These are phyloP conservation scores for Penicillium frequentans DNA, from an alignment of 2,329 filamentous ascomycete species.

Conservation along the genomic window DNA sequence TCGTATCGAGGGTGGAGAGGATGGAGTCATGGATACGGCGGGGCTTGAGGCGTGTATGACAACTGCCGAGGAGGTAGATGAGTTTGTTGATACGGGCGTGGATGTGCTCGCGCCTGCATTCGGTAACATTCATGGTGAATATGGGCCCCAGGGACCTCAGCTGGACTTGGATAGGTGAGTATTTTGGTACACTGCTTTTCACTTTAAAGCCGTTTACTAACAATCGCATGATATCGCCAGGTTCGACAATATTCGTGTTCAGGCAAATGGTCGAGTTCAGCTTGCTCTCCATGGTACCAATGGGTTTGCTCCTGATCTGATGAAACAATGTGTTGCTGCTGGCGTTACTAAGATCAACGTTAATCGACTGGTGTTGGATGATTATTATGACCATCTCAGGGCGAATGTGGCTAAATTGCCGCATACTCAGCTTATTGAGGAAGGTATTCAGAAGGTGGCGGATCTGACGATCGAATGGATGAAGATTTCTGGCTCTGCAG, in stretches of 20 bases:
- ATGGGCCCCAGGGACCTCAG: slow-evolving; percentile 61
- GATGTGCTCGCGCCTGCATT: slow-evolving; percentile 71
- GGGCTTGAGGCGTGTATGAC: slow-evolving; percentile 59
- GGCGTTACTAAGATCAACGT: slow-evolving; percentile 57
- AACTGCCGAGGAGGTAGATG: slow-evolving; percentile 64
- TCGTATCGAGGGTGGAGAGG: slow-evolving; percentile 68
- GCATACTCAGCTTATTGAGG: slow-evolving; percentile 30
- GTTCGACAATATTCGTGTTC: slow-evolving; percentile 46
- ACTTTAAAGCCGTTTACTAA: not conserved
- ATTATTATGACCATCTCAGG: slow-evolving; percentile 15
- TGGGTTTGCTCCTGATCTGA: slow-evolving; percentile 51
- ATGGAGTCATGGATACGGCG: slow-evolving; percentile 66
- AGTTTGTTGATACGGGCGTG: slow-evolving; percentile 67
- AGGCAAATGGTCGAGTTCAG: slow-evolving; percentile 47
- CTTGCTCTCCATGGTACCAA: slow-evolving; percentile 58
- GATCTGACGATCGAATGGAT: slow-evolving; percentile 23
- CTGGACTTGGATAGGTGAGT: slow-evolving; percentile 44
- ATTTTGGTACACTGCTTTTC: no score
- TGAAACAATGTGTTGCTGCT: slow-evolving; percentile 50
- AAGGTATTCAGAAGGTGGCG: slow-evolving; percentile 27
- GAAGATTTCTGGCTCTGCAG: slow-evolving; percentile 20
- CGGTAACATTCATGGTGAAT: slow-evolving; percentile 71
- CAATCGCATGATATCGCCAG: not conserved
- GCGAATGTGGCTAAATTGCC: slow-evolving; percentile 15
- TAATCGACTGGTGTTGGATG: slow-evolving; percentile 35